Base-by-base conservation (phyloP, 257 asterid genomes). In the Eustoma russellianum region DNA sequence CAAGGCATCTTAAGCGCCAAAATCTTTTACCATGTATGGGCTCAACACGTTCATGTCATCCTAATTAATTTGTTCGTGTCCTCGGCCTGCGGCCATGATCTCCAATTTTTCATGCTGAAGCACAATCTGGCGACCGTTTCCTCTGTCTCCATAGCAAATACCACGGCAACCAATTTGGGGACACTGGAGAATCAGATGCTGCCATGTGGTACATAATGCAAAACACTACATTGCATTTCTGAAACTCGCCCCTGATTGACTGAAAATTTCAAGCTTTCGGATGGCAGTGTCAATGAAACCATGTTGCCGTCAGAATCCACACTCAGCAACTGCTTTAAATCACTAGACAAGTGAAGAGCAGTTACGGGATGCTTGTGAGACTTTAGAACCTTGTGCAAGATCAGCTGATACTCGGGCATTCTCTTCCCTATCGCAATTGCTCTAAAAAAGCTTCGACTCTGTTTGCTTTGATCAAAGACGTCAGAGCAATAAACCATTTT, bases 251-350 rank as follows among this genome's bases (percentile, higher is more conserved):
- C 98, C 70, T 61, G 82, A 74, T 70, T 82, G 9, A 35, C 9
- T 51, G 84, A 64, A 60, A 70, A 56, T 65, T 79, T 84, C 81
- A 81, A 65, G 82, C 82, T 75, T 65, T 88, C 97, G 38, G 85
- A 97, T 5, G 88, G 94, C 46, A 92, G 71, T 13, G 91, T 81
- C 99, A 97, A 92, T 0, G 99, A 92, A 52, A 81, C 18, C 65
- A 92, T 64, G 65, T 78, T 85, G 46, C 99, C 99, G 30, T 70
- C 78, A 13, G 94, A 73, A 72, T 92, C 99, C 59, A 94, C 99
- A 54, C 86, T 92, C 70, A 92, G 63, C 66, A 92, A 65, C 74
- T 88, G 95, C 51, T 92, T 92, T 46, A 83, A 67, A 71, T 92
- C 99, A 55, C 69, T 78, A 6, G 95, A 72, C 11, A 91, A 70